Percentiles rank a stretch among this genome's conserved stretches.
These are phyloP conservation scores for Thielaviopsis euricoi DNA, from an alignment of 2,329 filamentous ascomycete genomes.

Conservation along the genomic window DNA sequence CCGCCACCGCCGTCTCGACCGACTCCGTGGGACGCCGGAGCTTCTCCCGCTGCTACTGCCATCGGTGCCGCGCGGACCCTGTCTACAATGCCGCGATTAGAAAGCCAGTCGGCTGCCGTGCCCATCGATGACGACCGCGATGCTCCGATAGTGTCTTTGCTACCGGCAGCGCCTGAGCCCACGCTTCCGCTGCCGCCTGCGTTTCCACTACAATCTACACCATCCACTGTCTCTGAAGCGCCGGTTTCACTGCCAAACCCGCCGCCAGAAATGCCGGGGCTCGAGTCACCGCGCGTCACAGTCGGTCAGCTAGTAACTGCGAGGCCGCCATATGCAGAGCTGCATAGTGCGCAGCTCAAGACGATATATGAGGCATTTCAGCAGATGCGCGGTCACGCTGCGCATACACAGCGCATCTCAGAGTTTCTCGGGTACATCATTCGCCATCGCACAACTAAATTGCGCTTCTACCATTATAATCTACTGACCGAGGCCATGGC, in stretches of 20 bases:
- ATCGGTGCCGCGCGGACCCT: neutral
- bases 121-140: neutral
- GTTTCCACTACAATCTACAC: too few relatives aligned
- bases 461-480: slow-evolving; percentile 50
- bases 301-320: slow-evolving; percentile 6
- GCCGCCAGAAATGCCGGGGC: neutral
- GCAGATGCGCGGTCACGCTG: slow-evolving; percentile 20
- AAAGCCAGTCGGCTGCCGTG: neutral
- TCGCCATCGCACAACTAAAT: slow-evolving; percentile 33
- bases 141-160: neutral
- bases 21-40: neutral
- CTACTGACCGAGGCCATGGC: slow-evolving; percentile 58
- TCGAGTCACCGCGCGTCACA: neutral
- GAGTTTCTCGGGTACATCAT: slow-evolving; percentile 42
- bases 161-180: neutral
- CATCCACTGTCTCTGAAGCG: neutral
- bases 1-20: neutral
- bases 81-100: neutral
- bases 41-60: too few relatives aligned
- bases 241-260: neutral
- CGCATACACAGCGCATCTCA: slow-evolving; percentile 1
- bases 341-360: slow-evolving; percentile 18
- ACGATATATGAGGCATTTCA: slow-evolving; percentile 33
- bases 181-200: neutral
- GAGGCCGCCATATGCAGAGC: slow-evolving; percentile 14